Base-by-base conservation (phyloP, 345 rosid genomes). In the Salix dunnii region DNA sequence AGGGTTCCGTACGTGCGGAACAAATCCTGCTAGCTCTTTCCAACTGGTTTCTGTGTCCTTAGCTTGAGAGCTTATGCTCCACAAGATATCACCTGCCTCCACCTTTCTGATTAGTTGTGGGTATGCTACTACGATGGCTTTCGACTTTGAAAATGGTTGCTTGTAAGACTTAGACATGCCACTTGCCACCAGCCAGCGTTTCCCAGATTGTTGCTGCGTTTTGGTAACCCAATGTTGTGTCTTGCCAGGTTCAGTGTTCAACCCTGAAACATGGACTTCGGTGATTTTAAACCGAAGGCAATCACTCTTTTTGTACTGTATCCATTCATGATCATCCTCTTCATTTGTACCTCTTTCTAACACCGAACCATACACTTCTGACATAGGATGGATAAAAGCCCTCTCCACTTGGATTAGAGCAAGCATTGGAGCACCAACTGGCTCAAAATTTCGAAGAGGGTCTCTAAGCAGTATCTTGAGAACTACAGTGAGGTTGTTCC, bases 401-500 rank as follows among this genome's bases (percentile, higher is more conserved):
- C 90, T 89, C 84, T 89, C 90, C 51, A 89, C 85, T 79, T 89
- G 91, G 67, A 92, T 70, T 65, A 91, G 75, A 70, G 88, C 91
- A 78, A 92, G 89, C 94, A 92, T 92, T 67, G 92, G 87, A 33
- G 88, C 87, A 62, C 94, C 96, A 70, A 91, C 91, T 40, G 96
- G 87, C 75, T 91, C 96, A 72, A 86, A 87, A 82, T 85, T 82
- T 79, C 82, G 86, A 21, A 80, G 80, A 62, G 93, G 94, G 73
- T 93, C 96, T 77, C 94, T 85, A 74, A 91, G 94, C 82, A 86
- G 84, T 75, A 91, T 82, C 87, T 38, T 87, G 65, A 89, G 30
- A 65, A 87, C 89, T 31, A 93, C 27, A 3, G 89, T 87, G 73
- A 91, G 77, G 80, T 87, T 86, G 77, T 84, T 77, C 76, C 89